Evolutionary conservation across 2,329 filamentous ascomycete species (phyloP), one percentile per base, ranked within the genome.

Genomic region (Metarhizium humberi): DNA sequence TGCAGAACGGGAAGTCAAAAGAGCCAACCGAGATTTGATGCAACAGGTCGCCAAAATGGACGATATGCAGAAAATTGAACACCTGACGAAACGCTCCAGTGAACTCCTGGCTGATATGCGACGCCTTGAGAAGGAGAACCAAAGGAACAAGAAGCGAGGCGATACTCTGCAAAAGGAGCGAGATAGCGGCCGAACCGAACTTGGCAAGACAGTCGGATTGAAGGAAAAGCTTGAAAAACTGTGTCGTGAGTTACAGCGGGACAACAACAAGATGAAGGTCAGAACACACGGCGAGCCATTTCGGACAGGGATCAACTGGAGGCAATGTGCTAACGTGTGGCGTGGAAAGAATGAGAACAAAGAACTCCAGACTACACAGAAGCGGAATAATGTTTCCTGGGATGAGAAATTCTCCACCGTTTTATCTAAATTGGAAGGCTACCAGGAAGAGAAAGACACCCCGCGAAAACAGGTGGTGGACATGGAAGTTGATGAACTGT

Each of bases 241-340:
- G 36, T 96, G 92, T 65, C 80, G 94, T 55, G 94, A 99, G 71
- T 79, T 99, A 55, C 94, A 95, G 58, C 88, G 92, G 64, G 94
- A 99, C 67, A 99, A 99, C 71, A 97, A 97, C 73, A 95, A 95
- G 74, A 84, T 99, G 61, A 97, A 97, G 86, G 90, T 94, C 72
- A 63, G 61, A 48, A 38, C 75, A 69, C 51, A 69, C 51, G 16
- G 6, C 18, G 42, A 32, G 32, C 36, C 43, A 25, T 16, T 6
- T 6, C 7, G 34, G 34, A 30, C 14, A 3, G n/a, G 59, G 38
- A 42, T n/a, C 25, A 10, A 20, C 13, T 32, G 32, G 14, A 34
- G 56, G 47, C 25, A 38, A 20, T 20, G 50, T 52, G 55, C 67
- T 71, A 59, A 71, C 58, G 45, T 48, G 32, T 49, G 45, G 34